Percentiles rank a stretch among this genome's conserved stretches.
These are phyloP conservation scores for Lathyrus oleraceus DNA, from an alignment of 306 rosid species.

Conservation along the genomic window DNA sequence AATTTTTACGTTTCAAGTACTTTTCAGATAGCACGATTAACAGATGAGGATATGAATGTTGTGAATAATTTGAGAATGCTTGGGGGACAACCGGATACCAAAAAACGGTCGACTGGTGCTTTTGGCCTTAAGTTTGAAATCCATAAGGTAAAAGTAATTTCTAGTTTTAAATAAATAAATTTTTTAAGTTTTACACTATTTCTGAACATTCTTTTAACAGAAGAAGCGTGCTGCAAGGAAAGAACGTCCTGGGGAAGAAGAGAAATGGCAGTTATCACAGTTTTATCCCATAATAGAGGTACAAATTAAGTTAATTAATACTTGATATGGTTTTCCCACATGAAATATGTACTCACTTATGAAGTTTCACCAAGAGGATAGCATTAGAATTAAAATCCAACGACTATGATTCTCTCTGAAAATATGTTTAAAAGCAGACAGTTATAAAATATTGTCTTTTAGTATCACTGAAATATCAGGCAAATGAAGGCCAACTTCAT, in stretches of 20 bases:
- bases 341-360: conserved; percentile 1
- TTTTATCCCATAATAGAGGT: conserved; percentile 97
- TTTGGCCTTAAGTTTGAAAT: conserved; percentile 86
- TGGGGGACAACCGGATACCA: conserved; percentile 67
- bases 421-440: conserved; percentile 16
- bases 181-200: conserved; percentile 19
- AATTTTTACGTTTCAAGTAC: conserved; percentile 25
- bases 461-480: background rate
- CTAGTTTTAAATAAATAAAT: background rate
- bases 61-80: conserved; percentile 76
- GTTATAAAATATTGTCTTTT: conserved; percentile 6
- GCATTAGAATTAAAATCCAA: conserved; percentile 8
- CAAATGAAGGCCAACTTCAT: conserved; percentile 8
- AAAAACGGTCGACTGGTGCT: conserved; percentile 57
- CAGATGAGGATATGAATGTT: conserved; percentile 68
- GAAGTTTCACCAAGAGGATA: conserved; percentile 16
- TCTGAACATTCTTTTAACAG: conserved; percentile 54
- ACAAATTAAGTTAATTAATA: background rate
- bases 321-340: conserved; percentile 9
- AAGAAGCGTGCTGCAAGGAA: conserved; percentile 83
- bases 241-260: conserved; percentile 77
- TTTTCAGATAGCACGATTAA: conserved; percentile 72
- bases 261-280: conserved; percentile 84
- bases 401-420: background rate
- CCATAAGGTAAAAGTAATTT: conserved; percentile 58